Base-by-base conservation (phyloP, 805 yeast genomes). In the Blastobotrys attinorum region DNA sequence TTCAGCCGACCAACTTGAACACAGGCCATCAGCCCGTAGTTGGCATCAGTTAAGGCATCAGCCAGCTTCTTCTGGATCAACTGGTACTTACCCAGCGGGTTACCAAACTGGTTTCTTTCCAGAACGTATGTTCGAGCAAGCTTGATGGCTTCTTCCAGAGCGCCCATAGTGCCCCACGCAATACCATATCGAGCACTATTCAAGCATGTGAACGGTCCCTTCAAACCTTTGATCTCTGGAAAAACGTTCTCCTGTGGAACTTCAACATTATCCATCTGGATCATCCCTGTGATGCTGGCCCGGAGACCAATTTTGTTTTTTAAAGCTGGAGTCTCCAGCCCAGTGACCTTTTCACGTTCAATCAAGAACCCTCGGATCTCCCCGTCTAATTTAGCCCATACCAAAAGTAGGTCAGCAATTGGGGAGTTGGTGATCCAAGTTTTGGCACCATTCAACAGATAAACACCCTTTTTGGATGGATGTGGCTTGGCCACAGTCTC, bases 401-500 rank as follows among this genome's bases (percentile, higher is more conserved):
- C 67, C 2, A 68, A 53, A 23, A 63, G 40, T 7, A 68, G 52
- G 40, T 67, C 72, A 22, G 72, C 72, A 47, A 67, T 66, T n/a
- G 72, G 72, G 2, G 72, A 59, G 57, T 68, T 67, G 39, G 72
- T 67, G 59, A 67, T 67, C 72, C 72, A 67, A 40, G 57, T 66
- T 52, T 67, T 67, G 35, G 70, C 60, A 5, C 72, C 72, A 31
- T 55, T 56, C 25, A 67, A 59, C 13, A 67, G 53, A 44, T 64
- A 66, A 15, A 64, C 69, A 22, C 67, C 71, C 49, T 62, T 46
- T 51, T 67, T 68, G 31, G 66, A 59, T 13, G 72, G 70, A 45
- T 68, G 72, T 11, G 54, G 60, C 37, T 57, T 62, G 23, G 78
- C 78, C 21, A 66, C 64, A 31, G 80, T 76, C 61, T 74, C 79